Evolutionary conservation across 108 stramenopile genomes (phyloP).

Genomic region (Poteriospumella lacustris): DNA sequence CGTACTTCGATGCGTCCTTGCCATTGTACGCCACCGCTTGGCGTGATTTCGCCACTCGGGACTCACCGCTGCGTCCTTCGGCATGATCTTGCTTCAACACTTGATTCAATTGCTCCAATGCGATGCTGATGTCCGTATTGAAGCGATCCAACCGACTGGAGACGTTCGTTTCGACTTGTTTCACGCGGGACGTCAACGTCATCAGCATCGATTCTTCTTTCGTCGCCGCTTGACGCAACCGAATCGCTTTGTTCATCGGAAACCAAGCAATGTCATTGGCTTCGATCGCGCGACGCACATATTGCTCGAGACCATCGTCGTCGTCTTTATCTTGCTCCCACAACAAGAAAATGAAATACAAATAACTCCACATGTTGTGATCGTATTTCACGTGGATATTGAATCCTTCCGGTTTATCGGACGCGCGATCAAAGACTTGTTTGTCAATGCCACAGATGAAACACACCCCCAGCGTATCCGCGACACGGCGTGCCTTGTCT

Average conservation of each 20-base stretch:
- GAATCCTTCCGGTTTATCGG: slow-evolving; percentile 40
- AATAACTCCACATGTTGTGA: slow-evolving; percentile 49
- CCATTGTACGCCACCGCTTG: no score
- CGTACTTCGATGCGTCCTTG: no score
- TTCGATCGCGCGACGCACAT: slow-evolving; percentile 34
- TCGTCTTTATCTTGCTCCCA: slow-evolving; percentile 38
- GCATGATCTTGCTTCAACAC: no score
- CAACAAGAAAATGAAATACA: slow-evolving; percentile 42
- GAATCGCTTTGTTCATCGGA: slow-evolving; percentile 42
- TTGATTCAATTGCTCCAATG: background rate
- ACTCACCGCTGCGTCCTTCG: no score
- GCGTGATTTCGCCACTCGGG: no score
- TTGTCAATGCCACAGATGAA: slow-evolving; percentile 46
- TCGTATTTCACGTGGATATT: slow-evolving; percentile 39
- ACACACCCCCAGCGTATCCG: slow-evolving; percentile 38
- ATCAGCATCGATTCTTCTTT: background rate
- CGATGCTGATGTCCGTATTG: background rate
- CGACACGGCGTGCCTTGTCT: slow-evolving; percentile 28
- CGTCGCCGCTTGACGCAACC: slow-evolving; percentile 26
- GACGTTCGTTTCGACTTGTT: background rate
- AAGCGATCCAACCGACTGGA: background rate
- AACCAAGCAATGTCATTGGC: slow-evolving; percentile 38
- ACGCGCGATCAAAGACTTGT: slow-evolving; percentile 43
- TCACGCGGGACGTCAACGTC: background rate
- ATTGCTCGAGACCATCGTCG: slow-evolving; percentile 45